phyloP scores from a whole-genome alignment of 225 moss, liverwort and hornwort genomes.

The Asterella californica region DNA sequence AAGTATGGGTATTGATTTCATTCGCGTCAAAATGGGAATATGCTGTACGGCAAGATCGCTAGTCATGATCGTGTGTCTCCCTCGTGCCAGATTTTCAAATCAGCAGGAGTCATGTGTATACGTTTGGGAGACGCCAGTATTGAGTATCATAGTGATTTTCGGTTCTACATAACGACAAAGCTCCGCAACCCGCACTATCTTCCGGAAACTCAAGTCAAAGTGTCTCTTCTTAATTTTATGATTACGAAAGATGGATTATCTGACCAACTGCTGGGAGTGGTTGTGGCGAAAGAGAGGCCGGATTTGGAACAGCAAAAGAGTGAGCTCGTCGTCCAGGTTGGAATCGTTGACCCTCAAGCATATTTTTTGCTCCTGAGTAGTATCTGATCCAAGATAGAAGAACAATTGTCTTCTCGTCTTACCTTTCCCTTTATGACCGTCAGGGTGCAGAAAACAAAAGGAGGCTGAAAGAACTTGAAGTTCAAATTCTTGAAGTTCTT shows the following conservation, averaged over 20 bases:
- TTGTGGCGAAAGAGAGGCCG: constrained; percentile 83
- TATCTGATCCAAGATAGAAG: not conserved
- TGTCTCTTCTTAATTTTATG: constrained; percentile 90
- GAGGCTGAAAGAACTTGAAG: constrained; percentile 77
- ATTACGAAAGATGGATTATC: constrained; percentile 92
- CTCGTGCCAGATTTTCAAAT: constrained; percentile 70
- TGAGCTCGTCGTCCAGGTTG: constrained; percentile 68
- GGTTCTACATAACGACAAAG: constrained; percentile 85
- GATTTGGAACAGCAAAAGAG: constrained; percentile 88
- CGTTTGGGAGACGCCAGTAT: constrained; percentile 71
- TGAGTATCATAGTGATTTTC: constrained; percentile 72
- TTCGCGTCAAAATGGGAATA: not conserved
- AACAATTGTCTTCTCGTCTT: not conserved
- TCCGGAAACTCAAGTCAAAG: constrained; percentile 88
- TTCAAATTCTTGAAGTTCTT: constrained; percentile 79
- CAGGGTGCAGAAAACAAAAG: constrained; percentile 82
- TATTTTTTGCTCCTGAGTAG: not conserved
- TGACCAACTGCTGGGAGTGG: constrained; percentile 81
- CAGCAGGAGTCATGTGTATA: constrained; percentile 79
- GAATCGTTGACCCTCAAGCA: not conserved
- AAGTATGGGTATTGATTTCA: not conserved
- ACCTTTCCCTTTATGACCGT: not conserved
- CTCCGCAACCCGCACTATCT: constrained; percentile 91
- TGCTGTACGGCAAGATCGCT: not conserved
- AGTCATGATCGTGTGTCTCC: not conserved